A percentile compares a stretch with the other conserved stretches of the same genome.
Conservation (phyloP, 2,329 filamentous ascomycete species). For the Alternaria ventricosa region DNA sequence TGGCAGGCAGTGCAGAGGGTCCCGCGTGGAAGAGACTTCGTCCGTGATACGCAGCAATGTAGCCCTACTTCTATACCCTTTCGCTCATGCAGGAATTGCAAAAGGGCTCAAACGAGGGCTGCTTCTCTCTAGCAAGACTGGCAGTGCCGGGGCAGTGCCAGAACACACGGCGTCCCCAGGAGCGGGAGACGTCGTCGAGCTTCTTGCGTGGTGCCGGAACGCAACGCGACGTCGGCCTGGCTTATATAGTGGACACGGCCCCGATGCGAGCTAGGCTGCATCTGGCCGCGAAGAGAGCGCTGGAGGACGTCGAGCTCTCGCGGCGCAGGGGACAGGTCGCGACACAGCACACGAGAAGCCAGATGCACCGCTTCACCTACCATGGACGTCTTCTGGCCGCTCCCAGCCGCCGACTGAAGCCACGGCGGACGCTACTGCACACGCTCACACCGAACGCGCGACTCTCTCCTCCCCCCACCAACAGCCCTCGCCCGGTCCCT, state of each 20-base stretch:
- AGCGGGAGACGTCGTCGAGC: constrained; percentile 40
- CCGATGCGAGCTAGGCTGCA: neutral
- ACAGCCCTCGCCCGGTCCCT: constrained; percentile 9
- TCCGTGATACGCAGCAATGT: constrained; percentile 18
- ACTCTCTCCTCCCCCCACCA: constrained; percentile 39
- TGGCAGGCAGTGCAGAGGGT: neutral
- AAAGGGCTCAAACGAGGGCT: constrained; percentile 49
- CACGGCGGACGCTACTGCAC: constrained; percentile 34
- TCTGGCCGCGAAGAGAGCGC: neutral
- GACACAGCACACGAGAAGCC: constrained; percentile 19
- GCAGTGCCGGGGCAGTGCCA: constrained; percentile 26
- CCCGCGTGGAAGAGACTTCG: neutral
- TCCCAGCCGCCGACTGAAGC: constrained; percentile 28
- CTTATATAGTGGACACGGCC: neutral
- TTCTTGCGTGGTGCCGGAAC: constrained; percentile 35
- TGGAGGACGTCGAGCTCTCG: neutral
- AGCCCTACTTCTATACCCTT: constrained; percentile 43
- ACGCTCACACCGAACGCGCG: constrained; percentile 31
- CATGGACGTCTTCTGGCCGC: constrained; percentile 32
- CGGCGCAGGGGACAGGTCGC: neutral
- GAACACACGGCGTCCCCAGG: constrained; percentile 42
- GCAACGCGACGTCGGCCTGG: constrained; percentile 5
- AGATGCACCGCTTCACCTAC: constrained; percentile 46
- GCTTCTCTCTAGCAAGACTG: constrained; percentile 45
- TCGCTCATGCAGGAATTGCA: constrained; percentile 40